A percentile compares a stretch with the other conserved stretches of the same genome.
Conservation (phyloP, 2,329 filamentous ascomycete genomes). For the Penicillium sp. region DNA sequence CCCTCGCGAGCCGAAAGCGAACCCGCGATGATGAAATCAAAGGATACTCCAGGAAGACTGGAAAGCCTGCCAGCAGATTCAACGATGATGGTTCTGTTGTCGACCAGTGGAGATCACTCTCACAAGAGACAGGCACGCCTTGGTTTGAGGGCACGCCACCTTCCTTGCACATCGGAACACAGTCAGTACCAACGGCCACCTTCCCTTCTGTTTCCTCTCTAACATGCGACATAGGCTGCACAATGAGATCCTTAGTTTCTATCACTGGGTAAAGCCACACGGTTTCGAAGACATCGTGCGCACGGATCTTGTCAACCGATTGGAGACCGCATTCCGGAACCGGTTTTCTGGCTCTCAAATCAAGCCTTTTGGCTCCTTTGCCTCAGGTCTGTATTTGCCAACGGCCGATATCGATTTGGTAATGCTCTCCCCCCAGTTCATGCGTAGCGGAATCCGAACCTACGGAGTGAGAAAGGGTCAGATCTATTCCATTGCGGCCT, state of each 20-base stretch:
- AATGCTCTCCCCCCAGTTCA: slow-evolving; percentile 62
- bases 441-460: slow-evolving; percentile 51
- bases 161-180: slow-evolving; percentile 33
- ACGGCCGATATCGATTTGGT: slow-evolving; percentile 94
- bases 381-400: slow-evolving; percentile 72
- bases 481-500: slow-evolving; percentile 60
- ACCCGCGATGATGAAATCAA: slow-evolving; percentile 67
- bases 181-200: slow-evolving; percentile 24
- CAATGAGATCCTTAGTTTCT: slow-evolving; percentile 86
- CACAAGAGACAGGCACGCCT: slow-evolving; percentile 51
- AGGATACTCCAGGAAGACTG: slow-evolving; percentile 50
- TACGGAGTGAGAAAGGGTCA: slow-evolving; percentile 50
- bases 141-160: slow-evolving; percentile 51
- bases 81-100: slow-evolving; percentile 51
- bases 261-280: slow-evolving; percentile 73
- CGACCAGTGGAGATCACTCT: slow-evolving; percentile 51
- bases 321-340: slow-evolving; percentile 58
- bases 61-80: slow-evolving; percentile 53
- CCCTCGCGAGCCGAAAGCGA: slow-evolving; percentile 67
- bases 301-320: slow-evolving; percentile 64
- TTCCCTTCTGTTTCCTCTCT: not conserved
- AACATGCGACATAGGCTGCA: slow-evolving; percentile 59
- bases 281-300: slow-evolving; percentile 75
- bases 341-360: slow-evolving; percentile 62
- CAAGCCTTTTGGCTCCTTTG: slow-evolving; percentile 86